These are phyloP conservation scores for Pyrenochaeta sp. DNA, from an alignment of 2,329 filamentous ascomycete genomes.

Conservation along the genomic window DNA sequence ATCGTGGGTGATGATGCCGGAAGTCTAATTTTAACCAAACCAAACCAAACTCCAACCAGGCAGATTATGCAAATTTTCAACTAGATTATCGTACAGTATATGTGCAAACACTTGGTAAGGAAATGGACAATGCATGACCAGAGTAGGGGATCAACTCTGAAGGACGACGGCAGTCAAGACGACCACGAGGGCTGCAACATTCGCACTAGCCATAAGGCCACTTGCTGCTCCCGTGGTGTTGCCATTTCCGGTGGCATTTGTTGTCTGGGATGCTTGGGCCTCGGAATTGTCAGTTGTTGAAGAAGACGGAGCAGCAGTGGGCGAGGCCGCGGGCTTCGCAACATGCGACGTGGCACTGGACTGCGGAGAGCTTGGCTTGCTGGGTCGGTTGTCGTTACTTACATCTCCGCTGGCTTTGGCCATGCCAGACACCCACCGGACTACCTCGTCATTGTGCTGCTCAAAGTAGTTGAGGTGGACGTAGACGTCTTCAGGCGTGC, in stretches of 20 bases:
- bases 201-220: neutral
- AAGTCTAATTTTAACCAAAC: no score
- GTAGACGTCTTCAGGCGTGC: constrained; percentile 59
- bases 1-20: no score
- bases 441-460: constrained; percentile 30
- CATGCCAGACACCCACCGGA: constrained; percentile 24
- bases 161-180: no score
- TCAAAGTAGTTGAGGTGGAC: constrained; percentile 66
- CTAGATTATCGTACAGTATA: no score
- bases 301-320: neutral
- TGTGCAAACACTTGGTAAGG: no score
- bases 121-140: no score
- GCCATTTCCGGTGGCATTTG: neutral
- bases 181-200: no score
- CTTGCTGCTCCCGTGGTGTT: neutral
- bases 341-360: constrained; percentile 4
- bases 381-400: constrained; percentile 15
- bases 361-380: constrained; percentile 9
- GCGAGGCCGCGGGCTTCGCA: constrained; percentile 7
- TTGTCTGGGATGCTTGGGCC: constrained; percentile 16
- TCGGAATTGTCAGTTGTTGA: constrained; percentile 13
- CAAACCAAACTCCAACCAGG: no score
- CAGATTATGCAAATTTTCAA: no score
- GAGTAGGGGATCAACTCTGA: no score
- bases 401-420: constrained; percentile 19